Percentiles rank a stretch among this genome's conserved stretches.
phyloP scores from a whole-genome alignment of 164 flowering plant genomes.

The Dillenia suffruticosa region DNA sequence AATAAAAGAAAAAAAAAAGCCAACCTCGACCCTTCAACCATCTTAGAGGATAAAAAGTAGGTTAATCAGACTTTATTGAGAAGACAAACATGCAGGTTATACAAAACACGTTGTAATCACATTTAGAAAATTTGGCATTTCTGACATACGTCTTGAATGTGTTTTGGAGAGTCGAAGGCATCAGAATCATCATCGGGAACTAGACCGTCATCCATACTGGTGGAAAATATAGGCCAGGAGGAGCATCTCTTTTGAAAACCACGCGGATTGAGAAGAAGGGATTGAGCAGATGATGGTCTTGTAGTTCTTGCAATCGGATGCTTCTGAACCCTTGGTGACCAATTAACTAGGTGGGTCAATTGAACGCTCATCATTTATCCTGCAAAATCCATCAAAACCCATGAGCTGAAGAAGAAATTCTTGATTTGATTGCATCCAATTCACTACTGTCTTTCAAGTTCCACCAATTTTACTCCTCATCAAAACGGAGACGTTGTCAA shows the following conservation, averaged over 20 bases:
- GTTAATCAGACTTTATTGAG: neutral
- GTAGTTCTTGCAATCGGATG: constrained; percentile 12
- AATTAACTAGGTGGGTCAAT: constrained; percentile 32
- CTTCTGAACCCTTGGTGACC: constrained; percentile 25
- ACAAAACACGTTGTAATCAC: no score
- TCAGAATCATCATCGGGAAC: constrained; percentile 38
- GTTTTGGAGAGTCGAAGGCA: constrained; percentile 23
- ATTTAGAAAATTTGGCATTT: neutral
- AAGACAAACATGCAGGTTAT: neutral
- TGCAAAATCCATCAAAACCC: constrained; percentile 13
- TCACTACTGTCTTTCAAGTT: no score
- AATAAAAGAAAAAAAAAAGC: no score
- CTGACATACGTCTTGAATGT: constrained; percentile 34
- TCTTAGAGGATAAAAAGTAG: neutral
- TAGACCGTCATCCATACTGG: constrained; percentile 27
- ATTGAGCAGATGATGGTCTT: constrained; percentile 18
- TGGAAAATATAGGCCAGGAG: constrained; percentile 24
- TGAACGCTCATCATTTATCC: constrained; percentile 41
- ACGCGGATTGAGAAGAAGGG: neutral
- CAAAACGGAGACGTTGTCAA: no score
- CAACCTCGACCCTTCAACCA: neutral
- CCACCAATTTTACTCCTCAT: no score
- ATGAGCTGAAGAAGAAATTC: no score
- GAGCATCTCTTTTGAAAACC: constrained; percentile 15
- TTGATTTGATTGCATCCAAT: no score